Conservation (phyloP, 2,329 filamentous ascomycete genomes). For the Ascosphaera pollenicola region DNA sequence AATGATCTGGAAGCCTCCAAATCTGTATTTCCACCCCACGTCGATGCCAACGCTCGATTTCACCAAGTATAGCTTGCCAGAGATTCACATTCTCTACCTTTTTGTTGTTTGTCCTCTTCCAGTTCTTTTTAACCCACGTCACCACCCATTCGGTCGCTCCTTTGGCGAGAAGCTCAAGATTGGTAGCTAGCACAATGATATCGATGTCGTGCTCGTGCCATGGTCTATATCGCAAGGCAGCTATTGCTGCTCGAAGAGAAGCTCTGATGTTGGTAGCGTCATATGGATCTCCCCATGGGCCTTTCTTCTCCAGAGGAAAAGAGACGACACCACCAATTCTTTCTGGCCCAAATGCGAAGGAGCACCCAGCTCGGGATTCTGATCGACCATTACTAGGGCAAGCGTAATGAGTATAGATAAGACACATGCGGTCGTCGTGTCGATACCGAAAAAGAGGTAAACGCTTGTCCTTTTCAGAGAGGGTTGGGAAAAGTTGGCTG, state of each 20-base stretch:
- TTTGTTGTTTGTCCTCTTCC: slow-evolving; percentile 16
- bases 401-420: slow-evolving; percentile 27
- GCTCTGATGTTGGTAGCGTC: slow-evolving; percentile 30
- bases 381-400: slow-evolving; percentile 22
- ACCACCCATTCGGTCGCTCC: slow-evolving; percentile 23
- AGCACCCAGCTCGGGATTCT: slow-evolving; percentile 21
- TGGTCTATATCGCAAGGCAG: slow-evolving; percentile 22
- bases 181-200: slow-evolving; percentile 29
- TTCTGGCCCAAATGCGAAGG: slow-evolving; percentile 11
- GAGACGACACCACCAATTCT: slow-evolving; percentile 4
- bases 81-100: slow-evolving; percentile 29
- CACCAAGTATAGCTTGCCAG: slow-evolving; percentile 27
- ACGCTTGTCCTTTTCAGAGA: no score
- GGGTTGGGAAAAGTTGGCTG: no score
- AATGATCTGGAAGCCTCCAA: slow-evolving; percentile 29
- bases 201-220: slow-evolving; percentile 23
- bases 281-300: slow-evolving; percentile 18
- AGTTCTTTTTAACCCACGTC: slow-evolving; percentile 24
- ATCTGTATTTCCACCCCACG: slow-evolving; percentile 19
- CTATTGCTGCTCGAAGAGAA: slow-evolving; percentile 32
- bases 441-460: no score
- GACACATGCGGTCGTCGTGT: no score
- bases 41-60: slow-evolving; percentile 13
- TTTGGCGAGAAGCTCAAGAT: slow-evolving; percentile 29
- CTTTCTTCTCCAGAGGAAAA: slow-evolving; percentile 21